Conservation (phyloP, 2,329 filamentous ascomycete species). For the Trichoderma koningii region DNA sequence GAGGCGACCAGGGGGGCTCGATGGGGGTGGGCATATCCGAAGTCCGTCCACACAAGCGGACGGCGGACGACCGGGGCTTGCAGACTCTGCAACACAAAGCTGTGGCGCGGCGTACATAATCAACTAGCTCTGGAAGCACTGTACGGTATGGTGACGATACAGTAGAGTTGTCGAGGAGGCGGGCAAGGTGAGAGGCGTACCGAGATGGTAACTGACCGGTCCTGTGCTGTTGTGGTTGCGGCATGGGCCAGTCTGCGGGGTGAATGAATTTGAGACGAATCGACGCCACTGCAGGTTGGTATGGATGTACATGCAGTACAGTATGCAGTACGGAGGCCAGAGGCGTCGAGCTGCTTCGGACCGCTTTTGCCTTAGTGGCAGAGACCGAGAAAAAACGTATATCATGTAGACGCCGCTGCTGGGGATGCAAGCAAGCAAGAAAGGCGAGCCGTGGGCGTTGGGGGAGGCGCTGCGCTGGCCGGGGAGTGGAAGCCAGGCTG, state of each 20-base stretch:
- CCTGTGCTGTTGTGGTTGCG: not conserved
- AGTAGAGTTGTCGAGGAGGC: no score
- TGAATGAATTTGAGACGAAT: not conserved
- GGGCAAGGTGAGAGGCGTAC: not conserved
- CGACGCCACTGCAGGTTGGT: conserved; percentile 6
- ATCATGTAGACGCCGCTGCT: conserved; percentile 9
- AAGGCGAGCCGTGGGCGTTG: conserved; percentile 5
- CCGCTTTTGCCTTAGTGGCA: conserved; percentile 22
- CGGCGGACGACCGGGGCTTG: conserved; percentile 10
- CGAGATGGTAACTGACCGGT: not conserved
- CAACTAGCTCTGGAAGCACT: not conserved
- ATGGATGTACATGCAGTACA: not conserved
- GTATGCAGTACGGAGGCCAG: not conserved
- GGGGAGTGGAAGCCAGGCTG: not conserved
- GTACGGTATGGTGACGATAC: not conserved
- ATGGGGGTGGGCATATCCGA: not conserved
- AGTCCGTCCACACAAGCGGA: not conserved
- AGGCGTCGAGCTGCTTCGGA: conserved; percentile 12
- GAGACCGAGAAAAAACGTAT: conserved; percentile 9
- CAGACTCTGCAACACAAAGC: conserved; percentile 9
- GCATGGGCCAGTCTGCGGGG: conserved; percentile 9
- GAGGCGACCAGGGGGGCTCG: not conserved
- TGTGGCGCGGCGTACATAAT: conserved; percentile 7
- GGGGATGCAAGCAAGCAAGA: conserved; percentile 13
- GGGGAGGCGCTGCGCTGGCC: conserved; percentile 3